These are phyloP conservation scores for Halenospora varia DNA, from an alignment of 495 filamentous ascomycete species.

Conservation along the genomic window DNA sequence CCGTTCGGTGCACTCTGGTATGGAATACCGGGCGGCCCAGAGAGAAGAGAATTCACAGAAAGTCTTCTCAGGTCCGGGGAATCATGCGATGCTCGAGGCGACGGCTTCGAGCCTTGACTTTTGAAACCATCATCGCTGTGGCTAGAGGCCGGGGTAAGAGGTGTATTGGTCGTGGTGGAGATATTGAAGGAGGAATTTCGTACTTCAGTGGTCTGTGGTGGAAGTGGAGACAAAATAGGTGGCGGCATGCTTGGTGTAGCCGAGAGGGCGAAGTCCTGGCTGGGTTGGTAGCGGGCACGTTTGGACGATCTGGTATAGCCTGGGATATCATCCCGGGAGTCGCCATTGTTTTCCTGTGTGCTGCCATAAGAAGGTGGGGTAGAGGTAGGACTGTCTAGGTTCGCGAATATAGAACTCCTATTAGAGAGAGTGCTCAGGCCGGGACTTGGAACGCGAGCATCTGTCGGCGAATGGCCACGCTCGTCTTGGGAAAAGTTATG, in stretches of 20 bases:
- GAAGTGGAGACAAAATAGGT: conserved; percentile 2
- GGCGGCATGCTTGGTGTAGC: conserved; percentile 20
- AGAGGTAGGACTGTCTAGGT: conserved; percentile 7
- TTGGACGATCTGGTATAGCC: conserved; percentile 11
- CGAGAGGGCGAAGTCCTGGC: conserved; percentile 6
- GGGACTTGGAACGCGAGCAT: conserved; percentile 2
- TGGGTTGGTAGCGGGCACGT: conserved; percentile 8
- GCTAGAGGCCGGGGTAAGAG: conserved; percentile 28
- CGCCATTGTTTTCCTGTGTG: background rate
- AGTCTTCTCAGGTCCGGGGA: conserved; percentile 33
- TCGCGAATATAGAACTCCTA: conserved; percentile 3
- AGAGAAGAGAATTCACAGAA: conserved; percentile 39
- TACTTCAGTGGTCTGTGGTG: conserved; percentile 3
- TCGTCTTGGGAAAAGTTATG: conserved; percentile 4
- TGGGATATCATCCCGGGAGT: background rate
- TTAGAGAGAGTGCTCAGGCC: conserved; percentile 2
- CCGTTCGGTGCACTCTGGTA: conserved; percentile 4
- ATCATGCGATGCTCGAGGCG: conserved; percentile 17
- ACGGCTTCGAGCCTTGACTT: conserved; percentile 11
- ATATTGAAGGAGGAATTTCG: background rate
- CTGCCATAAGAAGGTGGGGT: conserved; percentile 7
- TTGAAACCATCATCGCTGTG: conserved; percentile 16
- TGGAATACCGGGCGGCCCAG: conserved; percentile 25
- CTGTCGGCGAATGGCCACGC: background rate
- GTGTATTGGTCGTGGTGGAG: conserved; percentile 16